These are phyloP conservation scores for Albatrellus sp. DNA, from an alignment of 1,284 basidiomycete species.

Conservation along the genomic window DNA sequence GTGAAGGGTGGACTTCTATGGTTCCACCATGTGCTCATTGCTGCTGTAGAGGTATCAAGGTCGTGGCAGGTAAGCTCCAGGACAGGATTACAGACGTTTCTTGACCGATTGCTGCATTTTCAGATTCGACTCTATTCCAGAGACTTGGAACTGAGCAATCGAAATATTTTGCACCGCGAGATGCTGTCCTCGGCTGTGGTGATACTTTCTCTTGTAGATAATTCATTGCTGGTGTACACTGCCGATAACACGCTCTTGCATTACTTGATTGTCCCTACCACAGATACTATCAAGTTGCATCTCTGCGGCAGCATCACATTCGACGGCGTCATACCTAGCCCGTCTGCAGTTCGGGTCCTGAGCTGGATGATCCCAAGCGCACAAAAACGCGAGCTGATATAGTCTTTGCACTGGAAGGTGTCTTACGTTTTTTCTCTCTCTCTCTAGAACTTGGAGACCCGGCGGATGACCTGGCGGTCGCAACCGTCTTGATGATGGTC, in stretches of 20 bases:
- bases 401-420: not conserved
- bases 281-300: conserved; percentile 75
- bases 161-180: conserved; percentile 78
- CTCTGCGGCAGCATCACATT: conserved; percentile 94
- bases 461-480: conserved; percentile 83
- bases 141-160: conserved; percentile 81
- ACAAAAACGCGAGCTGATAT: conserved; percentile 68
- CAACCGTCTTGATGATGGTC: conserved; percentile 93
- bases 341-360: conserved; percentile 77
- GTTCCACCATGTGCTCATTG: conserved; percentile 95
- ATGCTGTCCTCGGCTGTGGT: conserved; percentile 69
- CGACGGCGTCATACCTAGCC: conserved; percentile 79
- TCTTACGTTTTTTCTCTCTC: not conserved
- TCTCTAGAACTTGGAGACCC: conserved; percentile 82
- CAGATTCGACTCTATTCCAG: conserved; percentile 93
- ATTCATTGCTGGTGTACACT: conserved; percentile 93
- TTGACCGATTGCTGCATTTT: not conserved
- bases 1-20: conserved; percentile 91
- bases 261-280: conserved; percentile 82
- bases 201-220: conserved; percentile 86
- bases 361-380: conserved; percentile 95
- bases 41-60: conserved; percentile 74
- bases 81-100: not conserved
- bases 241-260: conserved; percentile 93
- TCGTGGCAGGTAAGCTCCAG: conserved; percentile 54